Percentiles rank a stretch among this genome's conserved stretches.
phyloP scores from a whole-genome alignment of 441 rosid genomes.

The Erodium texanum region DNA sequence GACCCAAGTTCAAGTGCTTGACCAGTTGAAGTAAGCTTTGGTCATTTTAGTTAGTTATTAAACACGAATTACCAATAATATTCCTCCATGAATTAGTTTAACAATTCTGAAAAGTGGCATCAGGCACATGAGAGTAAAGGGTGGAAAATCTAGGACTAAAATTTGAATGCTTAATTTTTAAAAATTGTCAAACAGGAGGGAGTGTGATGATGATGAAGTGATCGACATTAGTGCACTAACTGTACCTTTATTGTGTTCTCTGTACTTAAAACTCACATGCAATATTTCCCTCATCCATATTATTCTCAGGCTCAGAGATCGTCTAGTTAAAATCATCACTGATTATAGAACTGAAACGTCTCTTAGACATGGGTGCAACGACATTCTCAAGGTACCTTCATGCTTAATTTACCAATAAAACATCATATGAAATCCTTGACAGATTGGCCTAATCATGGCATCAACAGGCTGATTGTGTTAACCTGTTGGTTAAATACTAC shows the following conservation, averaged over 20 bases:
- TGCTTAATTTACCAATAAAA: slow-evolving; percentile 5
- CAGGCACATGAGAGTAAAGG: not conserved
- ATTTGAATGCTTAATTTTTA: not conserved
- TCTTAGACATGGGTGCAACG: slow-evolving; percentile 92
- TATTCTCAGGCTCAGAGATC: slow-evolving; percentile 73
- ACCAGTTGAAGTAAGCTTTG: no score
- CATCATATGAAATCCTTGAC: slow-evolving; percentile 13
- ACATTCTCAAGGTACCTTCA: slow-evolving; percentile 71
- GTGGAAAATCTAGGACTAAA: not conserved
- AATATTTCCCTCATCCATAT: not conserved
- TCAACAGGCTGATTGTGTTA: slow-evolving; percentile 78
- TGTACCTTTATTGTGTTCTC: not conserved
- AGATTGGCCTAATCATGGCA: slow-evolving; percentile 13
- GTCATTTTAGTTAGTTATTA: not conserved
- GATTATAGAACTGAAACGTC: slow-evolving; percentile 98
- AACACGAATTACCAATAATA: not conserved
- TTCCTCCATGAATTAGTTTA: not conserved
- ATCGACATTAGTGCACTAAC: not conserved
- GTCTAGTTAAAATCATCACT: slow-evolving; percentile 82
- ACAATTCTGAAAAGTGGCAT: not conserved
- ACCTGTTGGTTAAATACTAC: slow-evolving; percentile 79
- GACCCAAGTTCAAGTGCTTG: no score
- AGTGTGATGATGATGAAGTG: no score
- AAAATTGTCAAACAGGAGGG: not conserved
- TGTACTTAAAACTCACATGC: not conserved